Conservation (phyloP, 257 asterid genomes). For the Cinchona pubescens region DNA sequence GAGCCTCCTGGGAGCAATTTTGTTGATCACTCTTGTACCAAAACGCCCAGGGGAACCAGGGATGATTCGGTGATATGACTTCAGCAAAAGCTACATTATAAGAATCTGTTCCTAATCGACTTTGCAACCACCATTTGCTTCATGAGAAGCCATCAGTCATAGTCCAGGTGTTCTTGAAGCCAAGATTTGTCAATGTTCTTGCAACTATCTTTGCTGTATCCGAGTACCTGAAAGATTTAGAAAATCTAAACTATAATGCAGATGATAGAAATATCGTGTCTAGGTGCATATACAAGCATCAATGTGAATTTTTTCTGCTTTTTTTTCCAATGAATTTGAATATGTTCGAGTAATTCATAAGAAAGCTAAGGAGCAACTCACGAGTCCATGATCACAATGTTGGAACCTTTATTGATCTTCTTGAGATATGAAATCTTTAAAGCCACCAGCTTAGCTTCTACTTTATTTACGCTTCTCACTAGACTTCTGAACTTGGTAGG, state of each 20-base stretch:
- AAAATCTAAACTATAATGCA: background rate
- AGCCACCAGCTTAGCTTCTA: conserved; percentile 89
- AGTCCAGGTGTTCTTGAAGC: conserved; percentile 81
- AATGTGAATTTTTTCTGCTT: background rate
- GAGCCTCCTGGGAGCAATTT: conserved; percentile 75
- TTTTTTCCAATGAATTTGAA: background rate
- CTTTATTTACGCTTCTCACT: conserved; percentile 69
- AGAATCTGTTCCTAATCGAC: conserved; percentile 77
- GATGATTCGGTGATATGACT: conserved; percentile 71
- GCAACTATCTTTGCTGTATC: conserved; percentile 85
- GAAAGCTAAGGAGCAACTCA: conserved; percentile 36
- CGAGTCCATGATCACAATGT: conserved; percentile 85
- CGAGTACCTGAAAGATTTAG: conserved; percentile 57
- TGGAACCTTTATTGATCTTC: conserved; percentile 73
- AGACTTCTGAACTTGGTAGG: conserved; percentile 67
- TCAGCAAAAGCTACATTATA: conserved; percentile 65
- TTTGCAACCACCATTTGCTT: conserved; percentile 87
- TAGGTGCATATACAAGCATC: background rate
- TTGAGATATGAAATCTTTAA: conserved; percentile 85
- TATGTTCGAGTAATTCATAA: background rate
- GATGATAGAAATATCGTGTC: background rate
- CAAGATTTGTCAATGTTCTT: conserved; percentile 68
- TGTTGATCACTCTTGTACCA: conserved; percentile 54
- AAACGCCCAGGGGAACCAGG: conserved; percentile 53
- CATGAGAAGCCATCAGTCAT: conserved; percentile 89